phyloP scores from a whole-genome alignment of 768 basidiomycete species.

The Crucibulum laeve region DNA sequence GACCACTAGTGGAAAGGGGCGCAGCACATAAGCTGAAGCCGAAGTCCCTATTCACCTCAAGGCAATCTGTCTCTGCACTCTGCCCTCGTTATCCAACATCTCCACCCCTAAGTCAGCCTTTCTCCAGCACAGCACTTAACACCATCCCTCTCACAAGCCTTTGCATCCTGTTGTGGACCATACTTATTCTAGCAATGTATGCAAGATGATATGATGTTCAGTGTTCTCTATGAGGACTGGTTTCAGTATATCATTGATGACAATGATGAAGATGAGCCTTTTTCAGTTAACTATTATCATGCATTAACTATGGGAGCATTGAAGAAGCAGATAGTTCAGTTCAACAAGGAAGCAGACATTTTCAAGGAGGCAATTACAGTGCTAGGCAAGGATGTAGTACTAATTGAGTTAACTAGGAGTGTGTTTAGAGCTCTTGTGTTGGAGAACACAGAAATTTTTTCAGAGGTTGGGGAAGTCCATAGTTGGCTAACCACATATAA shows the following conservation, averaged over 20 bases:
- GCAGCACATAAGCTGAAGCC: too few relatives aligned
- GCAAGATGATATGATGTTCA: not conserved
- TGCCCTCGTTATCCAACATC: too few relatives aligned
- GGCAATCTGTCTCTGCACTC: too few relatives aligned
- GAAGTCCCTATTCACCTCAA: too few relatives aligned
- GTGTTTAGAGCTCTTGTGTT: not conserved
- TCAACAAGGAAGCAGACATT: not conserved
- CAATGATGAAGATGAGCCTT: not conserved
- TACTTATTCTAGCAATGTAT: not conserved
- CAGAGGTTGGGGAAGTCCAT: not conserved
- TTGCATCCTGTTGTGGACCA: too few relatives aligned
- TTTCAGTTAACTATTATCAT: not conserved
- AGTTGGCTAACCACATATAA: not conserved
- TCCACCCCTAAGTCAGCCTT: too few relatives aligned
- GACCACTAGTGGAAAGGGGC: too few relatives aligned
- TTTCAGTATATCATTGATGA: not conserved
- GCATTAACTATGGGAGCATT: not conserved
- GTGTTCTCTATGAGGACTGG: not conserved
- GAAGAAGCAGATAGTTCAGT: not conserved
- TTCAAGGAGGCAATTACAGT: not conserved
- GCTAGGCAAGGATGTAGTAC: not conserved
- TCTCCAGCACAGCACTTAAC: too few relatives aligned
- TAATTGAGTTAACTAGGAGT: not conserved
- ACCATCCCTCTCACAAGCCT: too few relatives aligned
- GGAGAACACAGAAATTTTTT: not conserved